Base-by-base conservation (phyloP, 2,329 filamentous ascomycete genomes). In the Fusarium metavorans region DNA sequence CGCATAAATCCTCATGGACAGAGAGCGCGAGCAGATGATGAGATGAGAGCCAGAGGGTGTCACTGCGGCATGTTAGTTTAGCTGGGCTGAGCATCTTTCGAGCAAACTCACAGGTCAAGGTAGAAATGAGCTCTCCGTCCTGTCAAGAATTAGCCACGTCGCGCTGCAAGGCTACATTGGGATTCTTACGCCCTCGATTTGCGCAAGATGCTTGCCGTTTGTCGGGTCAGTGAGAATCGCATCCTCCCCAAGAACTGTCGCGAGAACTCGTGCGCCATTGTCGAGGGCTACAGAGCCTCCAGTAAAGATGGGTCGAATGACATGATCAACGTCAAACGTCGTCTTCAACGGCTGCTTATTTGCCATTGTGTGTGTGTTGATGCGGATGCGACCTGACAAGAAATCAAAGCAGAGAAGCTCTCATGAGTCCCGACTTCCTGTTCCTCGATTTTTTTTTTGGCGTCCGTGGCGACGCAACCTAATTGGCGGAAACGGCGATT, bases 221-320 rank as follows among this genome's bases (percentile, higher is more conserved):
- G 92, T 89, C 74, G 97, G 88, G 83, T 98, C 92, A 27, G 96
- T 97, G 77, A 99, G 87, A 64, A 98, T 86, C 20, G 92, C 95
- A 89, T 98, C 95, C 82, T 99, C 97, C 39, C 94, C 95, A n/a
- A 98, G 86, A 39, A 94, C 95, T 27, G 95, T 95, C 50, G 95
- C 96, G 64, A 99, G 88, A 73, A 98, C 90, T 78, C 91, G 90
- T 61, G 95, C 95, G 84, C 91, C 91, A 82, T 92, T 90, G 86
- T 96, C 95, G 71, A 98, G 89, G 34, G 94, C 92, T 68, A 97
- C 92, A 75, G 94, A 93, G 50, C 97, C 97, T 64, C 97, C 97
- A 2, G 96, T 98, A 81, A 97, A 98, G 59, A 98, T 96, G 23
- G 97, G 97, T 78, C 95, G 94, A 66, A 99, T 93, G 57, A 95